Evolutionary conservation across 2,329 filamentous ascomycete species (phyloP), one percentile per base, ranked within the genome.

Genomic region (Arthrinium puccinioides): DNA sequence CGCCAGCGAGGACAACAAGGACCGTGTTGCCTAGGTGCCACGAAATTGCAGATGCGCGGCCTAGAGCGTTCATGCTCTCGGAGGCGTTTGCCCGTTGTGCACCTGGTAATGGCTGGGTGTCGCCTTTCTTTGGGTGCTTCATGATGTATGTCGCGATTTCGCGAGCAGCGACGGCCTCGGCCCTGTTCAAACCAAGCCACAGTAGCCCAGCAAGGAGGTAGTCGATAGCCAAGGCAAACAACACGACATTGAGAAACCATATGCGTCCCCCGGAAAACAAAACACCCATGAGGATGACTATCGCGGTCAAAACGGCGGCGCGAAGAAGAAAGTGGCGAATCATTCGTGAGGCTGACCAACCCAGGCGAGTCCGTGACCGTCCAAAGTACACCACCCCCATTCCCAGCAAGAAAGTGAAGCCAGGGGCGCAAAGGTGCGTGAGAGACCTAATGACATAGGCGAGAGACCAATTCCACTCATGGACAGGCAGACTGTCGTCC

Each of bases 341-440:
- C 43, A 69, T 58, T 10, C 51, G 48, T 6, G 33, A 19, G 1
- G 52, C 31, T 5, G 57, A 50, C 66, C 66, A 70, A 1, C 63
- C 63, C 2, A 66, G 51, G 11, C 47, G 51, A 11, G 52, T 48
- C 5, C 66, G 59, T 19, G 66, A 67, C n/a, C 56, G 53, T 4
- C 63, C 59, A 10, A 70, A 63, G 42, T 67, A 69, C 0, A 62
- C 66, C 9, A 67, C 52, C 7, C 67, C 67, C 46, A 67, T 59
- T 18, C 66, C 67, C 4, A 70, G 52, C n/a, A 70, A 49, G 25
- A 70, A 62, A 0, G 61, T 63, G 42, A 70, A 69, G 7, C 66
- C 66, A 0, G 66, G 54, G 2, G 60, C 66, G 50, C 66, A 70
- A 6, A 69, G 55, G 16, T 70, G 66, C 0, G 65, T 64, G 4